Percentiles rank a stretch among this genome's conserved stretches.
These are phyloP conservation scores for Alloteropsis semialata DNA, from an alignment of 176 grass and related monocot species.

Conservation along the genomic window DNA sequence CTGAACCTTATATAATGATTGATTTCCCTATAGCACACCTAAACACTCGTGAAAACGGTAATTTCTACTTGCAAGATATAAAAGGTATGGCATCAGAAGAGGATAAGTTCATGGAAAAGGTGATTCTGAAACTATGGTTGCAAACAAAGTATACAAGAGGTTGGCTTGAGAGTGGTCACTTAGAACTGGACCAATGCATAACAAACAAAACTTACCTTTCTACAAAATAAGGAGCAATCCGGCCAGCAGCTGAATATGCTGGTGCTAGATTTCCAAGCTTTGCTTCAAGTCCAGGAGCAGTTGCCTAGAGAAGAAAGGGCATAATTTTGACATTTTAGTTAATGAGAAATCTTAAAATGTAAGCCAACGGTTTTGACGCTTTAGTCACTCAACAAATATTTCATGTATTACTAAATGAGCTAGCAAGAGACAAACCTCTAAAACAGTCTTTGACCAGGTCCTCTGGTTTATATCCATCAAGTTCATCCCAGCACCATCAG, in stretches of 20 bases:
- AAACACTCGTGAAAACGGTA: not conserved
- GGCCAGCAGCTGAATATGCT: slow-evolving; percentile 69
- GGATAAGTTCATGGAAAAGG: not conserved
- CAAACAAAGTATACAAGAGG: not conserved
- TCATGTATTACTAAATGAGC: not conserved
- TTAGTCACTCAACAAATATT: slow-evolving; percentile 1
- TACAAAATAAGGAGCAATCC: slow-evolving; percentile 85
- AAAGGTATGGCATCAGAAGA: not conserved
- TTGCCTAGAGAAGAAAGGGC: slow-evolving; percentile 56
- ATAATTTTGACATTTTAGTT: slow-evolving; percentile 13
- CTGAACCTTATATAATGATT: not conserved
- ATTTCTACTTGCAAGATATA: not conserved
- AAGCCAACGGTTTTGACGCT: not conserved
- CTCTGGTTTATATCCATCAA: slow-evolving; percentile 96
- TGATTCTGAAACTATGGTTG: not conserved
- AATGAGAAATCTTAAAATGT: not conserved
- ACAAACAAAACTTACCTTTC: slow-evolving; percentile 48
- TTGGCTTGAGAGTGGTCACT: not conserved
- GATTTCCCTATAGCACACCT: not conserved
- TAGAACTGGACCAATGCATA: not conserved
- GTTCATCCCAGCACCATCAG: slow-evolving; percentile 96
- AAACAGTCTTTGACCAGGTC: slow-evolving; percentile 67
- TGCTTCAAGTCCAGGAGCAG: slow-evolving; percentile 71
- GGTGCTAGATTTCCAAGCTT: slow-evolving; percentile 82
- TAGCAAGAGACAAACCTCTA: slow-evolving; percentile 62